phyloP scores from a whole-genome alignment of 306 rosid genomes.

The Parietaria judaica region DNA sequence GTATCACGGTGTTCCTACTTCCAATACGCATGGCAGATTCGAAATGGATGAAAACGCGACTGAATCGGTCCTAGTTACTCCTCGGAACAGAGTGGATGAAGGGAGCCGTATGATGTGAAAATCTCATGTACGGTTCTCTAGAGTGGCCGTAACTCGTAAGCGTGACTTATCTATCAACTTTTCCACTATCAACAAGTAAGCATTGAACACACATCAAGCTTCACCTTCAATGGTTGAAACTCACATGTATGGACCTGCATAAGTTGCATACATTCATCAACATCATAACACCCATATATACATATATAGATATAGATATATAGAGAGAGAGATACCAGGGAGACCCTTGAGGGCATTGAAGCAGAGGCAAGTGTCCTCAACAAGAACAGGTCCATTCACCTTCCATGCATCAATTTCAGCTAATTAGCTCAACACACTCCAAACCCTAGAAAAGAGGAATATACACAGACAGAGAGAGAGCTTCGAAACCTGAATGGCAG shows the following conservation, averaged over 20 bases:
- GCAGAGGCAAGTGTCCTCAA: constrained; percentile 97
- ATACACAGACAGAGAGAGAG: background rate
- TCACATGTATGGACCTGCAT: constrained; percentile 98
- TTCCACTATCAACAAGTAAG: too few species aligned
- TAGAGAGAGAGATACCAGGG: constrained; percentile 54
- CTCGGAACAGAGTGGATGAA: too few species aligned
- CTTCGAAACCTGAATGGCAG: constrained; percentile 62
- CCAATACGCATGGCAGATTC: too few species aligned
- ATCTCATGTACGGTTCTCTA: too few species aligned
- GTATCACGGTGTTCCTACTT: too few species aligned
- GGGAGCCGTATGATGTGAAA: too few species aligned
- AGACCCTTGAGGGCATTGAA: constrained; percentile 96
- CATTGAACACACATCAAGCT: constrained; percentile 2
- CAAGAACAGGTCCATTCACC: constrained; percentile 95
- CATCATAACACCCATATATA: constrained; percentile 8
- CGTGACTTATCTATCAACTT: too few species aligned
- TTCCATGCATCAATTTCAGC: constrained; percentile 18
- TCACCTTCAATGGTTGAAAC: constrained; percentile 37
- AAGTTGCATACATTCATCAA: constrained; percentile 19
- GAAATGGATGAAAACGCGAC: too few species aligned
- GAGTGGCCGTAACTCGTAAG: too few species aligned
- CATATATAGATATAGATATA: background rate
- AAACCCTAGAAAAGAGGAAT: background rate
- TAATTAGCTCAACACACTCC: background rate
- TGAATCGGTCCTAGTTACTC: too few species aligned